These are phyloP conservation scores for Leccinum subspadiceum DNA, from an alignment of 1,284 basidiomycete genomes.

Conservation along the genomic window DNA sequence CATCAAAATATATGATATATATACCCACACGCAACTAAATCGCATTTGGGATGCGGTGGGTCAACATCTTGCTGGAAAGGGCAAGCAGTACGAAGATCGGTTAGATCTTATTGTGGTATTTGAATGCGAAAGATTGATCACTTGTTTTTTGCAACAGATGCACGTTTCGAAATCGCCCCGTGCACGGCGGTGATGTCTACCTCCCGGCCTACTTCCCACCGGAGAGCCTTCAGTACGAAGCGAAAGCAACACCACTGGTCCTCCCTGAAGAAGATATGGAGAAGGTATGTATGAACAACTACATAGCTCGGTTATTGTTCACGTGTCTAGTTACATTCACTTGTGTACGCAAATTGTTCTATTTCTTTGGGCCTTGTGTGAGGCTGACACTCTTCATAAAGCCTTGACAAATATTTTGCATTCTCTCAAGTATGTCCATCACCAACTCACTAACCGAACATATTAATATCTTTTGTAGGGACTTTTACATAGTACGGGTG, in stretches of 20 bases:
- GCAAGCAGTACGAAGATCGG: slow-evolving; percentile 53
- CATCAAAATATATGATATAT: slow-evolving; percentile 61
- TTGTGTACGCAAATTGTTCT: too few relatives aligned
- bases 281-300: slow-evolving; percentile 16
- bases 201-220: slow-evolving; percentile 43
- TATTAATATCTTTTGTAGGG: slow-evolving; percentile 35
- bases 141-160: slow-evolving; percentile 35
- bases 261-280: slow-evolving; percentile 25
- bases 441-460: background rate
- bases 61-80: slow-evolving; percentile 48
- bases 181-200: slow-evolving; percentile 41
- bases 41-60: slow-evolving; percentile 59
- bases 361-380: too few relatives aligned
- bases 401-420: slow-evolving; percentile 63
- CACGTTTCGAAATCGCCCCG: slow-evolving; percentile 41
- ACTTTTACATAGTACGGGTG: slow-evolving; percentile 48
- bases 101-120: slow-evolving; percentile 18
- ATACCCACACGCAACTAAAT: slow-evolving; percentile 58
- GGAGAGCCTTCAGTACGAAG: slow-evolving; percentile 1
- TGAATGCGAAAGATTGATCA: background rate
- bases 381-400: slow-evolving; percentile 24
- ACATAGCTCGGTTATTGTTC: slow-evolving; percentile 9
- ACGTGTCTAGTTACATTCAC: slow-evolving; percentile 39
- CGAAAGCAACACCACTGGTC: slow-evolving; percentile 3
- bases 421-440: slow-evolving; percentile 48